Percentiles rank a stretch among this genome's conserved stretches.
Evolutionary conservation across 2,329 filamentous ascomycete genomes (phyloP).

Genomic region (Xylariales sp.): DNA sequence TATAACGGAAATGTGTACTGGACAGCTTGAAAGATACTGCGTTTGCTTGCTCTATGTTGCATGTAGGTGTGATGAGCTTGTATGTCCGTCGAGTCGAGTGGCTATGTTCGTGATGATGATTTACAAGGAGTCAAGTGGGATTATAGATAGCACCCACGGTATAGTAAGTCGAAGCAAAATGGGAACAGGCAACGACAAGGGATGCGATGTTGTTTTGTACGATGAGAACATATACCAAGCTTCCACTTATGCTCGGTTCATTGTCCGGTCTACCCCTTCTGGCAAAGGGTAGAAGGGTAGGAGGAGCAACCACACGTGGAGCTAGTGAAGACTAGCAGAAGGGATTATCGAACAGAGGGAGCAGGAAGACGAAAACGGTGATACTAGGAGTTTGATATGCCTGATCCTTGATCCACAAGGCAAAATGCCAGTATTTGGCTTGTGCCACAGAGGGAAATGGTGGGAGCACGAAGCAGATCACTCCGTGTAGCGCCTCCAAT

Average conservation of each 20-base stretch:
- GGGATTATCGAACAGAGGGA: constrained; percentile 18
- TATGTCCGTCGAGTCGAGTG: neutral
- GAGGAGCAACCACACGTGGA: constrained; percentile 1
- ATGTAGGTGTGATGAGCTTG: too few species aligned
- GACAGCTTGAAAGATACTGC: too few species aligned
- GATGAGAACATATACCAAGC: constrained; percentile 15
- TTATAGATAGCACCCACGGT: constrained; percentile 13
- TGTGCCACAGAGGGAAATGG: neutral
- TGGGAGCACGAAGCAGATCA: neutral
- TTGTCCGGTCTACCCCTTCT: constrained; percentile 15
- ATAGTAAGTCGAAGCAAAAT: too few species aligned
- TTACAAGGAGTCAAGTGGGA: too few species aligned
- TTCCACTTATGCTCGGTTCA: neutral
- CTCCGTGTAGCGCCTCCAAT: neutral
- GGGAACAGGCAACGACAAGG: too few species aligned
- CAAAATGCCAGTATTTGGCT: neutral
- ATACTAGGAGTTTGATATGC: constrained; percentile 11
- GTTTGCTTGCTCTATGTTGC: too few species aligned
- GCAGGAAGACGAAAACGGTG: constrained; percentile 14
- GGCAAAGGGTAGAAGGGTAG: constrained; percentile 12
- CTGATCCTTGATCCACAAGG: neutral
- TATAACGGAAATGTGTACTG: too few species aligned
- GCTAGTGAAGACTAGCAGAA: constrained; percentile 5
- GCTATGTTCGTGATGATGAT: neutral
- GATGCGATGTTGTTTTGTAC: constrained; percentile 22